Evolutionary conservation across 192 early-diverging fungal genomes (phyloP).

Genomic region (Diversispora eburnea): DNA sequence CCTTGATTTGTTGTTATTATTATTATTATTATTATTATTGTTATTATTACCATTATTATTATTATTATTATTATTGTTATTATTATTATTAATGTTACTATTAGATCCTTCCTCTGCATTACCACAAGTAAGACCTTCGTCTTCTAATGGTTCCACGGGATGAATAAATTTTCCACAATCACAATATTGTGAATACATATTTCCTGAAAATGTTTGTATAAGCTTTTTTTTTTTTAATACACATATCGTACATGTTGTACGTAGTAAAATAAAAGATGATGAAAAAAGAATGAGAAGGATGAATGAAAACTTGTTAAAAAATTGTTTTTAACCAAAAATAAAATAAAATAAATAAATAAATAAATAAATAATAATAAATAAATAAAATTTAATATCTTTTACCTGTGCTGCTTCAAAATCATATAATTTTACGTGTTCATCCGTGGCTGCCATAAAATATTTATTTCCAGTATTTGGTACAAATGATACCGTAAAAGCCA

Average conservation of each 20-base stretch:
- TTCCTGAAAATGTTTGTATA: constrained; percentile 55
- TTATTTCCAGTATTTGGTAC: constrained; percentile 90
- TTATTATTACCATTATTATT: too few relatives aligned
- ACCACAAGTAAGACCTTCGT: constrained; percentile 28
- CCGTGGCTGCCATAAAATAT: constrained; percentile 88
- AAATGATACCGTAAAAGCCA: constrained; percentile 95
- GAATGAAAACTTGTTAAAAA: too few relatives aligned
- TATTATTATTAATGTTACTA: too few relatives aligned
- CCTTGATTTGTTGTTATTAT: constrained; percentile 5
- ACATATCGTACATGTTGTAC: too few relatives aligned
- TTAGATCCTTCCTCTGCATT: constrained; percentile 26
- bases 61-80: too few relatives aligned
- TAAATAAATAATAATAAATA: not conserved
- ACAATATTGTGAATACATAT: constrained; percentile 90
- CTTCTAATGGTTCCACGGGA: constrained; percentile 43
- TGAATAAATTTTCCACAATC: constrained; percentile 90
- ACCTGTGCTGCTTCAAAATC: constrained; percentile 81
- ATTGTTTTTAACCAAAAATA: not conserved
- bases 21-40: too few relatives aligned
- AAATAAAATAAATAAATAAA: constrained; percentile 5
- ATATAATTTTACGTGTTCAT: constrained; percentile 83
- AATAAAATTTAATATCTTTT: not conserved
- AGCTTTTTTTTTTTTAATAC: constrained; percentile 38
- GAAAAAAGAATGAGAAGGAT: too few relatives aligned
- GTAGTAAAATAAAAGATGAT: too few relatives aligned